Evolutionary conservation across 2,329 filamentous ascomycete genomes (phyloP), one percentile per base, ranked within the genome.

Genomic region (Dactylellina drechsleri): DNA sequence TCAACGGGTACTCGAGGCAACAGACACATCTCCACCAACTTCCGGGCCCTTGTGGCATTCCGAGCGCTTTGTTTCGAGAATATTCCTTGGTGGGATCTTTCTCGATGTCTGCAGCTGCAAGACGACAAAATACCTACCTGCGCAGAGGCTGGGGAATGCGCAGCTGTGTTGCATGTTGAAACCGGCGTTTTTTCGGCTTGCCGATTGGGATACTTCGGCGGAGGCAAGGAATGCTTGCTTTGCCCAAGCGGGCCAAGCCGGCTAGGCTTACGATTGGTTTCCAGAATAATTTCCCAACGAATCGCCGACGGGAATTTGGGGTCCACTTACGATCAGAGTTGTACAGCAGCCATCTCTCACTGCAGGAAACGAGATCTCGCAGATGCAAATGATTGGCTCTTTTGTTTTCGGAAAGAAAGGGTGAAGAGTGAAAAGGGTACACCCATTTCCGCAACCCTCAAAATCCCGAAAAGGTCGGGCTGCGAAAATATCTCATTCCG

Each of bases 401-500:
- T 57, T 15, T 15, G 6, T 47, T 56, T 47, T 40, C 8, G 57
- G 62, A 50, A 64, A 67, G 62, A 61, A 50, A 41, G 52, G 36
- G 56, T 54, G 50, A 47, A 41, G 64, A 18, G 58, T 23, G 12
- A n/a, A 40, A 59, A 52, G 61, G 23, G 56, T n/a, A 4, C 10
- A 36, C 2, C 6, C 31, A 36, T 71, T 66, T 66, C 54, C 41
- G 20, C 28, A 28, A 16, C 26, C n/a, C 40, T 41, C 53, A 45
- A 59, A 49, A 52, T 67, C 62, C 70, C 70, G 70, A 74, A 50
- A 52, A 31, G 45, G 16, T 71, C 59, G 66, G 58, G 56, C 28
- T 64, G 50, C 23, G 57, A 74, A 73, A 74, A 74, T 74, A 74
- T 74, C 70, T 74, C 70, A 74, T 74, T 74, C 70, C 70, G 70